A percentile compares a stretch with the other conserved stretches of the same genome.
Conservation (phyloP, 2,329 filamentous ascomycete genomes). For the Botrytis paeoniae region DNA sequence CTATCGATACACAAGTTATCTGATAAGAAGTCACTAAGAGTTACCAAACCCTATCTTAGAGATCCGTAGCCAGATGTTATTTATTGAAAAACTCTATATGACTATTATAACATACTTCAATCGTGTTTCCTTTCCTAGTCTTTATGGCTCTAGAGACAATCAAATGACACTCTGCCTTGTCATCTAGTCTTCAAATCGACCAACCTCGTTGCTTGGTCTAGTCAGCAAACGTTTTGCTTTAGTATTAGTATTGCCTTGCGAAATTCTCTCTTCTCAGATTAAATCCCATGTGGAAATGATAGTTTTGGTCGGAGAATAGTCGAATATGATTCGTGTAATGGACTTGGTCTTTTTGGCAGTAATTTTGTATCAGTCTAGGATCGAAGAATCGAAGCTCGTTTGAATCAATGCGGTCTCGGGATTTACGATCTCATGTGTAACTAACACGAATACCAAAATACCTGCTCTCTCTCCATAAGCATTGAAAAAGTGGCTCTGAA, state of each 20-base stretch:
- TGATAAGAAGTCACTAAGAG: background rate
- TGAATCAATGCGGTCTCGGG: background rate
- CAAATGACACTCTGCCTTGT: background rate
- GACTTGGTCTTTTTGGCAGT: background rate
- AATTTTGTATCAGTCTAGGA: background rate
- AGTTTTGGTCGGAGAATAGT: background rate
- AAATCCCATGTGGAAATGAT: background rate
- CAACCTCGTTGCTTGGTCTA: background rate
- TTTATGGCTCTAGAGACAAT: background rate
- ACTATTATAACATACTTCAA: background rate
- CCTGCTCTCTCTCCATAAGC: background rate
- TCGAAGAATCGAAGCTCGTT: accelerated
- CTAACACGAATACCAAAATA: background rate
- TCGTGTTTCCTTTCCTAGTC: background rate
- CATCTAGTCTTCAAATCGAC: background rate
- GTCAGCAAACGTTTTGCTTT: background rate
- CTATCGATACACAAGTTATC: background rate
- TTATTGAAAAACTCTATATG: too few species aligned
- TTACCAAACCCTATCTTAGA: background rate
- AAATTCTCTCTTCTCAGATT: too few species aligned
- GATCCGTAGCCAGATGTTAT: background rate
- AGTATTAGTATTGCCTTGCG: background rate
- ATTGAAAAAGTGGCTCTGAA: too few species aligned
- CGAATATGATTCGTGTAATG: too few species aligned
- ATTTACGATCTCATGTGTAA: background rate